phyloP scores from a whole-genome alignment of 176 grass and related monocot genomes.

The Phoenix dactylifera region DNA sequence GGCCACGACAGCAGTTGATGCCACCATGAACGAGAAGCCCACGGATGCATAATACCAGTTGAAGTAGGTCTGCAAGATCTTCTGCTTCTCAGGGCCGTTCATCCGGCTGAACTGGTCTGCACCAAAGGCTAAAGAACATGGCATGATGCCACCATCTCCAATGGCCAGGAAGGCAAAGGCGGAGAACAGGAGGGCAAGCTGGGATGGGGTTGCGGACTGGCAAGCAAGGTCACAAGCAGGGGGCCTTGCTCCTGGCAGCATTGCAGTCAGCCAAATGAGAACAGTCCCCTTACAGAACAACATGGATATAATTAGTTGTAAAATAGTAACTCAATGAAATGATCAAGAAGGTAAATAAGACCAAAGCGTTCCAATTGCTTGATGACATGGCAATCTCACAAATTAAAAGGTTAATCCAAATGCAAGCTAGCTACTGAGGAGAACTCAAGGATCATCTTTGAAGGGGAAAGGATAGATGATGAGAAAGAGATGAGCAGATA shows the following conservation, averaged over 20 bases:
- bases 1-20: slow-evolving; percentile 36
- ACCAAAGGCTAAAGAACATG: slow-evolving; percentile 56
- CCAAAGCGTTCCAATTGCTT: too few species aligned
- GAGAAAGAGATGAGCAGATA: too few species aligned
- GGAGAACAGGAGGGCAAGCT: slow-evolving; percentile 28
- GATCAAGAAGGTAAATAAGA: too few species aligned
- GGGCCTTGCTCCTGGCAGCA: slow-evolving; percentile 31
- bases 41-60: slow-evolving; percentile 57
- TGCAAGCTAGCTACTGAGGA: too few species aligned
- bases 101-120: slow-evolving; percentile 52
- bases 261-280: slow-evolving; percentile 48
- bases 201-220: slow-evolving; percentile 11
- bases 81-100: slow-evolving; percentile 13
- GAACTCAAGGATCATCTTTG: too few species aligned
- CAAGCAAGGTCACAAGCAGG: slow-evolving; percentile 1
- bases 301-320: too few species aligned
- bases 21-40: slow-evolving; percentile 37
- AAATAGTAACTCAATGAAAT: too few species aligned
- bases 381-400: too few species aligned
- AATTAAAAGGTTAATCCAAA: too few species aligned
- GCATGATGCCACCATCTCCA: slow-evolving; percentile 37
- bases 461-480: too few species aligned
- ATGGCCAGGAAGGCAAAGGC: slow-evolving; percentile 34
- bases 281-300: neutral
- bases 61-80: slow-evolving; percentile 46